These are phyloP conservation scores for Sphaerosporella brunnea DNA, from an alignment of 495 filamentous ascomycete species.

Conservation along the genomic window DNA sequence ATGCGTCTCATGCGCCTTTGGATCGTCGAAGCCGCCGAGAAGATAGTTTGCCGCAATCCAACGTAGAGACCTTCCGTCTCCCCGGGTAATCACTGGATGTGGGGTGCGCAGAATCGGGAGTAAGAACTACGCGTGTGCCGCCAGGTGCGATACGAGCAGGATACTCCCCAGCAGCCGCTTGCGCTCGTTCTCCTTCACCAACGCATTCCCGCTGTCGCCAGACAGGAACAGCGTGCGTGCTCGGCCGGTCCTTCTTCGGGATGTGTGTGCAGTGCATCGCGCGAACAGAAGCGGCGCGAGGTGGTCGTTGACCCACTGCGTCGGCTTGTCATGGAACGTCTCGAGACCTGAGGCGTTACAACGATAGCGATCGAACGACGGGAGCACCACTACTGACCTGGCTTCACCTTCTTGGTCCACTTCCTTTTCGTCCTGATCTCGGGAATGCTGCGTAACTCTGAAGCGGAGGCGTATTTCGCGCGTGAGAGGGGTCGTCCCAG, in stretches of 20 bases:
- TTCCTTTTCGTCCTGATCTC: conserved; percentile 62
- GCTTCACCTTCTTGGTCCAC: conserved; percentile 86
- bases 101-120: conserved; percentile 77
- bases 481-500: conserved; percentile 62
- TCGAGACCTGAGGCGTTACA: conserved; percentile 68
- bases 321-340: conserved; percentile 61
- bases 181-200: conserved; percentile 59
- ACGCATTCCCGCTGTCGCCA: conserved; percentile 86
- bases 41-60: conserved; percentile 98
- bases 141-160: conserved; percentile 67
- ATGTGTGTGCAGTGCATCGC: conserved; percentile 71
- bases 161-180: conserved; percentile 54
- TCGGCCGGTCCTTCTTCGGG: conserved; percentile 54
- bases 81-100: conserved; percentile 92
- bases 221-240: conserved; percentile 89
- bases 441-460: conserved; percentile 54
- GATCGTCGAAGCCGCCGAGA: conserved; percentile 78
- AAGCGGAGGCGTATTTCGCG: conserved; percentile 41
- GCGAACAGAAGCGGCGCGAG: conserved; percentile 56
- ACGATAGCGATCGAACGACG: too few species aligned
- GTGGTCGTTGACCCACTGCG: conserved; percentile 62
- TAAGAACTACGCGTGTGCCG: conserved; percentile 59
- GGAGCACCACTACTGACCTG: too few species aligned
- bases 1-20: conserved; percentile 48
- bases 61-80: conserved; percentile 93